Base-by-base conservation (phyloP, 148 eudicot species). In the Dianthus caryophyllus region DNA sequence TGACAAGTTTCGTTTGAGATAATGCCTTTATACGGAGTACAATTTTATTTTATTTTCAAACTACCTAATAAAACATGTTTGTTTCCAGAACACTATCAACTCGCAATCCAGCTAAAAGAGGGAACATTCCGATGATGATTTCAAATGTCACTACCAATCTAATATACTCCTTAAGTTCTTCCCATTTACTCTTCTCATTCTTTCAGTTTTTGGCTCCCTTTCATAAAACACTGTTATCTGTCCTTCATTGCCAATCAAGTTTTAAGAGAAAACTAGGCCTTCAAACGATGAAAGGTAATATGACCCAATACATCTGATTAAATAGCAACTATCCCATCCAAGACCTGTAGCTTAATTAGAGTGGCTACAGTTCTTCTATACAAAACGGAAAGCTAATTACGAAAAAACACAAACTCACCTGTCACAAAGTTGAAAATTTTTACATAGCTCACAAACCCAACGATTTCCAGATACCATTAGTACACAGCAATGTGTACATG, bases 371-470 rank as follows among this genome's bases (percentile, higher is more conserved):
- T 24, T 25, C 25, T 29, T 50, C 13, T 25, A 54, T 12, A 36
- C 63, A 67, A 64, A 48, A 36, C 48, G 24, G 33, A 59, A 31
- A 0, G 12, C 9, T n/a, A 39, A 16, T 17, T 26, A 9, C 29
- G 0, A 33, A 5, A 57, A 27, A 53, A 22, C 21, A 68, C 16
- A 56, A 36, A 43, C 86, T 85, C 85, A 90, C 98, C 71, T 83
- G 65, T 94, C 96, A 79, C 98, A 94, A 36, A 94, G 89, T 75
- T 90, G 96, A 77, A 94, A 94, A 62, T 83, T 82, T 74, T 87
- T 84, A 82, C 97, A 94, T 57, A 83, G 90, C 65, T 71, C 79
- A 84, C 98, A 90, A 71, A 80, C 85, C 98, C 98, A 94, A 51
- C 96, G 90, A 52, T 83, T 83, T 48, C 97, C 97, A 70, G 84